Base-by-base conservation (phyloP, 2,329 filamentous ascomycete genomes). In the Byssochlamys sp. region DNA sequence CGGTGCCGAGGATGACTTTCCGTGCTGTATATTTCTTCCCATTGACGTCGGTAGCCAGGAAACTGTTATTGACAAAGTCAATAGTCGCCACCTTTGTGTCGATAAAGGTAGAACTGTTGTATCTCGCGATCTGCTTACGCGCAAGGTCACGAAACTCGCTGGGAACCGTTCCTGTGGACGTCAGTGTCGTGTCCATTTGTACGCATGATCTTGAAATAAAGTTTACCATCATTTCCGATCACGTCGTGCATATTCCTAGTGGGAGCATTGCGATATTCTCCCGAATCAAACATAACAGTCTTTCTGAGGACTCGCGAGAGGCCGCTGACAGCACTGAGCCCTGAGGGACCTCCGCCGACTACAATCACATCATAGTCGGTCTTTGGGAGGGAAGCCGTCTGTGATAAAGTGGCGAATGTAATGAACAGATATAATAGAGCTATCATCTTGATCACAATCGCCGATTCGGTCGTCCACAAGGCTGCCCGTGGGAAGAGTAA, bases 201-300 rank as follows among this genome's bases (percentile, higher is more conserved):
- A 14, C 11, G 14, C 6, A 50, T 9, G n/a, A 26, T 55, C 19
- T 50, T 19, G 11, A 31, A n/a, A 14, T 2, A 5, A 9, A 14
- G 52, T 66, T 60, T 64, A 83, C 83, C 83, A 55, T 85, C 83
- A 57, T 77, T 81, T 2, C 82, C 82, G 27, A 84, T 73, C 0
- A 85, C 79, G 65, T 85, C 83, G 67, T 86, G 83, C 76, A 84
- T 80, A 61, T 83, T 77, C 12, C 82, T 71, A 0, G 83, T 85
- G 0, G 76, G 71, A 1, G 55, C 75, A 64, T 85, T 86, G 55
- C 83, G 79, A 62, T 86, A 86, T 29, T 77, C 72, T 11, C 78
- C 79, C 24, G 80, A 83, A 66, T 86, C 83, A 55, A 85, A 79
- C 49, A 86, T 66, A 6, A 84, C 70, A 0, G 79, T 78, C 4